These are phyloP conservation scores for Gaeumannomyces tritici DNA, from an alignment of 2,329 filamentous ascomycete species.

Conservation along the genomic window DNA sequence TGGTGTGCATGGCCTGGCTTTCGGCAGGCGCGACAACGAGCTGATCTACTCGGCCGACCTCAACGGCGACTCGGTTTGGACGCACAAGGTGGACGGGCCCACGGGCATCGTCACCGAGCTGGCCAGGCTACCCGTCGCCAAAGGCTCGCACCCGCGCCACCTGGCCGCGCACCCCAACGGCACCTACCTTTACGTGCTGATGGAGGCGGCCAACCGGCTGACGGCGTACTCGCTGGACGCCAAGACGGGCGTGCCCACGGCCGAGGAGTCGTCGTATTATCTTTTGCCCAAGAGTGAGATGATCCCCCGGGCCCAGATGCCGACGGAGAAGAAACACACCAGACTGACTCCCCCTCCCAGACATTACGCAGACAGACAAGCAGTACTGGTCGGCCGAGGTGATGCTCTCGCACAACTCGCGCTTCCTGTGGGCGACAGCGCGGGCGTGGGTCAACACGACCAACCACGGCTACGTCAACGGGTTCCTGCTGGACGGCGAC, in stretches of 20 bases:
- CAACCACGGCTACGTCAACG: conserved; percentile 10
- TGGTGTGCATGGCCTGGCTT: conserved; percentile 12
- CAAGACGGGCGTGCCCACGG: conserved; percentile 1
- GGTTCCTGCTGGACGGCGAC: conserved; percentile 7
- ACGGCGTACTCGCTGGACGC: conserved; percentile 7
- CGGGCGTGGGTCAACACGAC: conserved; percentile 5
- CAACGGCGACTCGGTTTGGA: conserved; percentile 12
- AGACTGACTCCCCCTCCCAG: neutral
- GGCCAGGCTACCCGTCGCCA: neutral
- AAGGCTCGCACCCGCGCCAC: conserved; percentile 9
- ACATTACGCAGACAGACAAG: neutral
- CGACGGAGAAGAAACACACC: neutral
- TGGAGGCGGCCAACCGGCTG: conserved; percentile 10
- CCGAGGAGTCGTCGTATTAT: conserved; percentile 5
- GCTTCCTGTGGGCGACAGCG: conserved; percentile 13
- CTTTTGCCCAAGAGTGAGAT: conserved; percentile 9
- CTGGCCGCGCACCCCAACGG: conserved; percentile 8
- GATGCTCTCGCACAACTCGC: conserved; percentile 9
- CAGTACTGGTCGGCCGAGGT: conserved; percentile 13
- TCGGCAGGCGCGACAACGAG: conserved; percentile 1
- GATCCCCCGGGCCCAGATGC: too few relatives aligned
- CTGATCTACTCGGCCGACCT: conserved; percentile 13
- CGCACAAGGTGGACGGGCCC: conserved; percentile 7
- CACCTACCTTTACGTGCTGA: conserved; percentile 11
- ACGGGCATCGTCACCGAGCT: conserved; percentile 6